A percentile compares a stretch with the other conserved stretches of the same genome.
Evolutionary conservation across 805 yeast genomes (phyloP).

Genomic region (Kodamaea jinghongensis): DNA sequence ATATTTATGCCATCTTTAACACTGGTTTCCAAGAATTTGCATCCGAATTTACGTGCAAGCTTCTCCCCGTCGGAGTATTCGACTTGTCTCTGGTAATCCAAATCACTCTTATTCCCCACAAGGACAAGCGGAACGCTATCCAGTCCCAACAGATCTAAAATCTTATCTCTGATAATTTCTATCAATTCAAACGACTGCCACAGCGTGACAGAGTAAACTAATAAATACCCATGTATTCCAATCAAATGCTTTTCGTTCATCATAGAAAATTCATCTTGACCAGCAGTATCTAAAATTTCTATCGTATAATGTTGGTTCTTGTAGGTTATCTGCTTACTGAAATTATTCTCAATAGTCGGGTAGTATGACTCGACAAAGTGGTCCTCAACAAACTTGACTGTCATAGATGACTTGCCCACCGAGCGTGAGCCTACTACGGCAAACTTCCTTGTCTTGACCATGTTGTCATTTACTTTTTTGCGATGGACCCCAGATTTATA

Average conservation of each 20-base stretch:
- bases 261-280: constrained; percentile 85
- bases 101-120: constrained; percentile 69
- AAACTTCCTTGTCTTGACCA: constrained; percentile 61
- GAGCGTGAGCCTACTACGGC: constrained; percentile 87
- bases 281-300: constrained; percentile 89
- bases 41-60: constrained; percentile 43
- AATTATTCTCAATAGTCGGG: constrained; percentile 88
- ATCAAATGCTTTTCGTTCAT: constrained; percentile 75
- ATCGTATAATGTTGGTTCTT: constrained; percentile 74
- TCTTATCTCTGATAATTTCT: constrained; percentile 76
- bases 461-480: too few species aligned
- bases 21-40: constrained; percentile 48
- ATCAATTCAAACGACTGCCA: constrained; percentile 75
- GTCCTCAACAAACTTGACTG: constrained; percentile 81
- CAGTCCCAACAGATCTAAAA: constrained; percentile 61
- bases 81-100: constrained; percentile 60
- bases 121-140: constrained; percentile 49
- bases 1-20: constrained; percentile 48
- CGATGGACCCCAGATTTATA: too few species aligned
- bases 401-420: constrained; percentile 84
- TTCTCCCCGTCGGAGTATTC: constrained; percentile 37
- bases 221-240: constrained; percentile 79
- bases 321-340: constrained; percentile 63
- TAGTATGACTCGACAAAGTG: constrained; percentile 86
- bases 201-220: constrained; percentile 80